These are phyloP conservation scores for Plasmodium adleri DNA, from an alignment of 169 alveolate species.

Conservation along the genomic window DNA sequence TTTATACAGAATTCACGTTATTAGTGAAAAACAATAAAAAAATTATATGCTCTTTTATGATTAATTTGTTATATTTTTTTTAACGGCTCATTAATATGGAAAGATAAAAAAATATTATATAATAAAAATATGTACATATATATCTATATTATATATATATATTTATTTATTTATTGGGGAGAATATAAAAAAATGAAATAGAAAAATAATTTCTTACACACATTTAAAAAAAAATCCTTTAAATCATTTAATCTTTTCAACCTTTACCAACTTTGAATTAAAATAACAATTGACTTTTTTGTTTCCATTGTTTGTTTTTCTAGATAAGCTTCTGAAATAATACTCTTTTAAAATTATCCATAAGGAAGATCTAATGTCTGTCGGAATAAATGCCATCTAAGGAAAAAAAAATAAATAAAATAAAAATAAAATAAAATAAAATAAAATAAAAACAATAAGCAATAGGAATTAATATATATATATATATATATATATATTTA, in stretches of 20 bases:
- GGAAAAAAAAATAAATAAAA: not conserved
- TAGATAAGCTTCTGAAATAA: constrained; percentile 44
- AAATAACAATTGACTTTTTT: constrained; percentile 7
- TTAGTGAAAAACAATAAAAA: no score
- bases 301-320: constrained; percentile 20
- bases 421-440: not conserved
- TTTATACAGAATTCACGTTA: no score
- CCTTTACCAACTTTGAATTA: constrained; percentile 28
- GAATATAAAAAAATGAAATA: not conserved
- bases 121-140: not conserved
- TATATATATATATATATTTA: no score
- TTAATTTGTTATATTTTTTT: no score
- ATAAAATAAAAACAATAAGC: no score
- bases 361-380: constrained; percentile 64
- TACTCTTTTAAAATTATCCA: constrained; percentile 72
- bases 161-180: not conserved
- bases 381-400: constrained; percentile 71
- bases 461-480: no score
- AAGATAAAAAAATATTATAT: not conserved
- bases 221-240: not conserved
- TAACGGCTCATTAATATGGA: no score
- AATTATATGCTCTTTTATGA: no score
- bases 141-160: not conserved
- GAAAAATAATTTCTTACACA: constrained; percentile 10
- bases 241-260: constrained; percentile 52